phyloP scores from a whole-genome alignment of 768 basidiomycete species.

The Ramaria sp. region DNA sequence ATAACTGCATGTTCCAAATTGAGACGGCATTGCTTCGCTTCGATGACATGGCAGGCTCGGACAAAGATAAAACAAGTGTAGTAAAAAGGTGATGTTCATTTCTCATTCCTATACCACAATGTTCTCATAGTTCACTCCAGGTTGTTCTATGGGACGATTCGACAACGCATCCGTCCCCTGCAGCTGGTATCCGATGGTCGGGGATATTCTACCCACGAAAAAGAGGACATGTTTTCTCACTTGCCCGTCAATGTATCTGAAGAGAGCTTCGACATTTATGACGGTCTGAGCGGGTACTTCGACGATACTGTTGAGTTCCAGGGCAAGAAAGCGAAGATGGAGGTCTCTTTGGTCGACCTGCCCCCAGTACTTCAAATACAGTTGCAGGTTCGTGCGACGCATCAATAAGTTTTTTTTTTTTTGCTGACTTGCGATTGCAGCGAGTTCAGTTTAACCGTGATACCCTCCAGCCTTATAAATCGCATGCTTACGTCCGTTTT shows the following conservation, averaged over 20 bases:
- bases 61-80: conserved; percentile 57
- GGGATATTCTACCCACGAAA: conserved; percentile 60
- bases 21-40: conserved; percentile 84
- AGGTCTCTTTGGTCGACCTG: conserved; percentile 73
- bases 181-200: conserved; percentile 21
- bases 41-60: conserved; percentile 34
- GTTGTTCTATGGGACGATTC: conserved; percentile 83
- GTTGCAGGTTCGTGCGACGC: conserved; percentile 56
- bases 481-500: conserved; percentile 91
- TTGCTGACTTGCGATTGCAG: conserved; percentile 27
- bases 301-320: conserved; percentile 83
- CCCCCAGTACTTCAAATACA: conserved; percentile 93
- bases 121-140: conserved; percentile 22
- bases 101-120: not conserved
- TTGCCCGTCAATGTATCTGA: conserved; percentile 88
- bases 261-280: conserved; percentile 85
- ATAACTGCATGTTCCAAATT: conserved; percentile 98
- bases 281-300: conserved; percentile 86
- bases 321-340: conserved; percentile 79
- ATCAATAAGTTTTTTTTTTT: not conserved
- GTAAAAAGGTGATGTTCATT: conserved; percentile 59
- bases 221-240: conserved; percentile 89
- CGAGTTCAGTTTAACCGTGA: conserved; percentile 92
- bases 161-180: conserved; percentile 39
- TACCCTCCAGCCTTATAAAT: conserved; percentile 87